Evolutionary conservation across 805 yeast genomes (phyloP), one percentile per base, ranked within the genome.

Genomic region (Saccharomycopsis sp.): DNA sequence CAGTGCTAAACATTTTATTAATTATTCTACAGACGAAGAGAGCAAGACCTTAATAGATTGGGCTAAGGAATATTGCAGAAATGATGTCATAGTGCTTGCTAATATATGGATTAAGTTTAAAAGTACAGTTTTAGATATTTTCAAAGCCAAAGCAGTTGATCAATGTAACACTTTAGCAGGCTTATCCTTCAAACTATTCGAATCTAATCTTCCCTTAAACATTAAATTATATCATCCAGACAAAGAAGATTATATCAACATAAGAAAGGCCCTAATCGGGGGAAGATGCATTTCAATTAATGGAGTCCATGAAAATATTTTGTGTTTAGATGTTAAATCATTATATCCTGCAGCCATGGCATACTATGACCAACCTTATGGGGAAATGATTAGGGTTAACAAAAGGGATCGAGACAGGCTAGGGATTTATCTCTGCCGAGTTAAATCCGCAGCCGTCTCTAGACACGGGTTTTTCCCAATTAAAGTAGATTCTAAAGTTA

Each of bases 281-380:
- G 29, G 38, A 34, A 34, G 31, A 34, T 34, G 38, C 15, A 13
- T 20, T 17, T 10, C 16, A 22, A 30, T n/a, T 5, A 33, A 34
- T 9, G 36, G 10, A 7, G 15, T 34, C n/a, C 38, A 34, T 34
- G 17, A 20, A 6, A 18, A 20, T 34, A 30, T 34, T 5, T 34
- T 34, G 23, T 34, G 38, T 13, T 21, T 34, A 18, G 38, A 20
- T 34, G 38, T 34, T 19, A 34, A 34, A 21, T 34, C 38, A n/a
- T 21, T 34, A 19, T 34, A 34, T 21, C 38, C 31, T n/a, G 38
- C 38, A 20, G 38, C 38, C n/a, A 34, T 34, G 27, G 38, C 38
- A 6, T 34, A 20, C 17, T 34, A 34, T 20, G 38, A 34, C 10
- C 38, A 21, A 21, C 38, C 29, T n/a, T 34, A 34, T 34, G 38